A percentile compares a stretch with the other conserved stretches of the same genome.
phyloP scores from a whole-genome alignment of 2,329 filamentous ascomycete genomes.

The Coniella vitis region DNA sequence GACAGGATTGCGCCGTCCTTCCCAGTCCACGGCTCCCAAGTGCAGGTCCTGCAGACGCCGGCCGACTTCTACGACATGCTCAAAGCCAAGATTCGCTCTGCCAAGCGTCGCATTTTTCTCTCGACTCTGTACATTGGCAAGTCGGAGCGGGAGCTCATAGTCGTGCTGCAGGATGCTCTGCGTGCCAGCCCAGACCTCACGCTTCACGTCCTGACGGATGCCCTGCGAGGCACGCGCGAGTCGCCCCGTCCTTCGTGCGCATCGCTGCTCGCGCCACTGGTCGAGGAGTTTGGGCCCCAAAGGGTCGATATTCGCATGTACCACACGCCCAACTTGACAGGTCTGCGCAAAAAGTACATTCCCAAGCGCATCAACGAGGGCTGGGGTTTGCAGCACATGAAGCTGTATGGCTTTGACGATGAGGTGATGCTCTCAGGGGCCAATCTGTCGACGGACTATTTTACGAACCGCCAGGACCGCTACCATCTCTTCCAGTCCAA shows the following conservation, averaged over 20 bases:
- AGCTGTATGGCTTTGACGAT: constrained; percentile 92
- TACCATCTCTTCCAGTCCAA: constrained; percentile 85
- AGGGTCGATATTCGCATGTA: constrained; percentile 95
- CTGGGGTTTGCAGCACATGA: constrained; percentile 99
- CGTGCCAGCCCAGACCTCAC: constrained; percentile 66
- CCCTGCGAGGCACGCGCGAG: constrained; percentile 84
- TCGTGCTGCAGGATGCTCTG: constrained; percentile 69
- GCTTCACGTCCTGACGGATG: constrained; percentile 87
- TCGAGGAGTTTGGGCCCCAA: constrained; percentile 73
- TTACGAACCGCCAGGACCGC: constrained; percentile 88
- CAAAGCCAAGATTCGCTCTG: constrained; percentile 79
- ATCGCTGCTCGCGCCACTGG: constrained; percentile 77
- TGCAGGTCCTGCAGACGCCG: constrained; percentile 72
- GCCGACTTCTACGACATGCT: constrained; percentile 86
- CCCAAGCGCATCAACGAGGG: constrained; percentile 93
- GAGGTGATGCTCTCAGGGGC: constrained; percentile 93
- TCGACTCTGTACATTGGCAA: constrained; percentile 98
- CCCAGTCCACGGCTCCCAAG: constrained; percentile 72
- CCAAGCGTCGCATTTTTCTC: constrained; percentile 75
- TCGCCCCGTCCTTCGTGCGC: constrained; percentile 80
- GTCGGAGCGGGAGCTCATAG: constrained; percentile 81
- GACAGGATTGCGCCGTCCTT: constrained; percentile 90
- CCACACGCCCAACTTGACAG: constrained; percentile 92
- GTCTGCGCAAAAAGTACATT: constrained; percentile 73
- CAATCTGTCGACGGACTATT: constrained; percentile 90